Evolutionary conservation across 73 alveolate species (phyloP), one percentile per base, ranked within the genome.

Genomic region (Paraurostyla sp.): DNA sequence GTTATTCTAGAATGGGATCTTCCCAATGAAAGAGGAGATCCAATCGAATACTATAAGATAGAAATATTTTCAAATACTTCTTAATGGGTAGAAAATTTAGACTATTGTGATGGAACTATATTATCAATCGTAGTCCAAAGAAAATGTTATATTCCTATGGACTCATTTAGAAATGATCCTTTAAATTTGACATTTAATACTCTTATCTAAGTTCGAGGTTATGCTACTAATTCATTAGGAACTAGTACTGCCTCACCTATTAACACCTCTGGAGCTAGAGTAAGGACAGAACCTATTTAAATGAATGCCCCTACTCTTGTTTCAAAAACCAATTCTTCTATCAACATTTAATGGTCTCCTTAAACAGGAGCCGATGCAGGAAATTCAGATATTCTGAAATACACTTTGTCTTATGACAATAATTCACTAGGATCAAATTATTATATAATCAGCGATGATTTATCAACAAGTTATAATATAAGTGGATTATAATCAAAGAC

Each of bases 1-100:
- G 92, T 89, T 0, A 38, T 89, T 25, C 9, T 27, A 0, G 83
- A 89, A 92, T 23, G 87, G 71, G 88, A 87, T 32, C 96, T 95
- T 6, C 80, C 80, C 7, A 35, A 35, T 25, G 7, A 62, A 23
- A 62, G 51, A 30, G 80, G 80, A 35, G 80, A 27, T 11, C 54
- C 80, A 30, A 62, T 62, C 11, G 25, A 4, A 30, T 4, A 27
- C 15, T 62, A 62, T 29, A 30, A 43, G 4, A 25, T 62, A 7
- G 20, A 20, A 35, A 30, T 62, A 7, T 23, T 27, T 9, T 4
- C 80, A 23, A 30, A 27, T 23, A 23, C 11, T 30, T 23, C 29
- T 15, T 22, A 35, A 6, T 62, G 18, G 9, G 29, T 6, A 62
- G 51, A 27, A 23, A 50, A 62, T 27, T 4, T 11, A 7, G 56